phyloP scores from a whole-genome alignment of 2,329 filamentous ascomycete genomes.

The Ramichloridium luteum region DNA sequence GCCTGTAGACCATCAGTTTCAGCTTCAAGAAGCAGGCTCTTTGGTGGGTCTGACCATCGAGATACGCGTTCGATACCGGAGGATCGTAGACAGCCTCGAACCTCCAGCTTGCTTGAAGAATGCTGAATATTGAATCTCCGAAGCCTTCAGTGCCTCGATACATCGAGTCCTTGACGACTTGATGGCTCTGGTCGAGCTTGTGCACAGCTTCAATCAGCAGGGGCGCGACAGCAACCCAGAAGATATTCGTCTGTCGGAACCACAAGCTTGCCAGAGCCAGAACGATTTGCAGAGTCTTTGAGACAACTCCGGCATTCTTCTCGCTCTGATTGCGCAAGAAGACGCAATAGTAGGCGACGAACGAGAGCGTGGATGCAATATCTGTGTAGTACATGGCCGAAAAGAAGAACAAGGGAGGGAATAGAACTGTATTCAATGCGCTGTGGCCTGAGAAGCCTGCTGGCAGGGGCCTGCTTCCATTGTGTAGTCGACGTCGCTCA shows the following conservation, averaged over 20 bases:
- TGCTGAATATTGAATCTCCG: constrained; percentile 18
- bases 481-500: constrained; percentile 10
- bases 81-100: constrained; percentile 39
- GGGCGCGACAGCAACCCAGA: constrained; percentile 78
- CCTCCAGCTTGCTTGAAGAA: constrained; percentile 26
- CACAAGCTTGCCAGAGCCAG: constrained; percentile 55
- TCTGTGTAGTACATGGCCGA: constrained; percentile 93
- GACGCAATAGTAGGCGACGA: constrained; percentile 55
- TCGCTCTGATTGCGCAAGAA: constrained; percentile 26
- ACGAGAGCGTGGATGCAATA: constrained; percentile 63
- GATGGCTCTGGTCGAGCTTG: constrained; percentile 42
- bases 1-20: constrained; percentile 24
- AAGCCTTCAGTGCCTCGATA: constrained; percentile 19
- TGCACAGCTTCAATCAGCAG: constrained; percentile 38
- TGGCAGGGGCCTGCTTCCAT: constrained; percentile 1
- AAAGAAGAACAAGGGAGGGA: constrained; percentile 92
- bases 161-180: constrained; percentile 29
- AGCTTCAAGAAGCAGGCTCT: no score
- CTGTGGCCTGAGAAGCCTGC: constrained; percentile 32
- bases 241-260: constrained; percentile 92
- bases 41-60: constrained; percentile 37
- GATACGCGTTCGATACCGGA: constrained; percentile 34
- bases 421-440: constrained; percentile 68
- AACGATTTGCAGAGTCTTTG: constrained; percentile 26
- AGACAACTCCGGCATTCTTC: constrained; percentile 9